These are phyloP conservation scores for Colletotrichum chlorophyti DNA, from an alignment of 2,329 filamentous ascomycete species.

Conservation along the genomic window DNA sequence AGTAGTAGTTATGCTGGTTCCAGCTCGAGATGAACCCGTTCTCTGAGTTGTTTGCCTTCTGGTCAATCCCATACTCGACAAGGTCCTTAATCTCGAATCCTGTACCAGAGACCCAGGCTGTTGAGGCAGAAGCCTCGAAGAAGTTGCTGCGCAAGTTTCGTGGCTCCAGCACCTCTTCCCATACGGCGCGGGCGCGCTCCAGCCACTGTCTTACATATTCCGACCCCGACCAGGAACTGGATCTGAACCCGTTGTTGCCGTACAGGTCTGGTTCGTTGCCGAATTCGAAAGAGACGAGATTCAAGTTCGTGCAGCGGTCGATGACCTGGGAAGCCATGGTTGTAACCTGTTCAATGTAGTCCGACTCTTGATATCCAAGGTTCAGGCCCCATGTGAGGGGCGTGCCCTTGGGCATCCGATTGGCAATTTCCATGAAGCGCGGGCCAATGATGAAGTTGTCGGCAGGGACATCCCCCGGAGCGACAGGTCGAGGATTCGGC, in stretches of 20 bases:
- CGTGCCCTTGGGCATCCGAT: slow-evolving; percentile 21
- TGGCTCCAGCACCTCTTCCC: slow-evolving; percentile 14
- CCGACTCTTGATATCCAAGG: slow-evolving; percentile 16
- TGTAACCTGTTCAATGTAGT: slow-evolving; percentile 18
- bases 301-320: slow-evolving; percentile 23
- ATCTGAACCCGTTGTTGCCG: slow-evolving; percentile 12
- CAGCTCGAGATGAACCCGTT: slow-evolving; percentile 17
- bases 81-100: slow-evolving; percentile 23
- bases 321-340: slow-evolving; percentile 23
- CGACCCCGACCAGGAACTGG: slow-evolving; percentile 6
- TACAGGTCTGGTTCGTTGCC: slow-evolving; percentile 26
- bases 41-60: slow-evolving; percentile 14
- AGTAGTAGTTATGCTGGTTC: slow-evolving; percentile 28
- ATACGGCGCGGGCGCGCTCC: slow-evolving; percentile 18
- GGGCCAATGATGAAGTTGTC: slow-evolving; percentile 26
- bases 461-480: slow-evolving; percentile 7
- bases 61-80: background rate
- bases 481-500: slow-evolving; percentile 12
- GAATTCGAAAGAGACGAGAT: slow-evolving; percentile 24
- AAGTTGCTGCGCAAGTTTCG: slow-evolving; percentile 17
- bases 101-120: slow-evolving; percentile 22
- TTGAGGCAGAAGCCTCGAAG: slow-evolving; percentile 21
- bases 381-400: slow-evolving; percentile 23
- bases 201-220: slow-evolving; percentile 16
- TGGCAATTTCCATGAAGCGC: slow-evolving; percentile 25